Conservation (phyloP, 2,329 filamentous ascomycete species). For the Colletotrichum nymphaeae region DNA sequence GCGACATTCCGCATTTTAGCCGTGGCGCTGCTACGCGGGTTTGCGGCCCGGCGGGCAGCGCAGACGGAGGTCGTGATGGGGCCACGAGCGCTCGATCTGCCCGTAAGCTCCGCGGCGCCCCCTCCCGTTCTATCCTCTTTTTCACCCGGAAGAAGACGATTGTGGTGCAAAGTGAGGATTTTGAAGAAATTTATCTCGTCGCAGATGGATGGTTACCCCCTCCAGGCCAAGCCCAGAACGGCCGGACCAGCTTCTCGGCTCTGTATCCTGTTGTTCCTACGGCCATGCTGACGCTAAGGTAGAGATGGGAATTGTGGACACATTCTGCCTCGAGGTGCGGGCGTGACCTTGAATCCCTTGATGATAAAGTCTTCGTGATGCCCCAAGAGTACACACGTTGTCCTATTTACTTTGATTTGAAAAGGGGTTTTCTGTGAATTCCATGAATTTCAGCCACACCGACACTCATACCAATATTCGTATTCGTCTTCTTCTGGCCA, state of each 20-base stretch:
- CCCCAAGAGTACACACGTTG: slow-evolving; percentile 13
- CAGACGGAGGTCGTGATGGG: slow-evolving; percentile 6
- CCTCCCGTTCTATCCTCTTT: not conserved
- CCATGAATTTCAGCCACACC: not conserved
- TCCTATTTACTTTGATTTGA: slow-evolving; percentile 1
- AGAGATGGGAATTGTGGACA: slow-evolving; percentile 18
- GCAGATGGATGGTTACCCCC: not conserved
- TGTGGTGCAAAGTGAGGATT: slow-evolving; percentile 12
- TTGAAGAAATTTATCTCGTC: slow-evolving; percentile 21
- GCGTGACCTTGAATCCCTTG: not conserved
- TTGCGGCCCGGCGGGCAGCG: slow-evolving; percentile 31
- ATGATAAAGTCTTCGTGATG: slow-evolving; percentile 36
- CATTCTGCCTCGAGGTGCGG: not conserved
- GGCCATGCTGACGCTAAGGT: slow-evolving; percentile 11
- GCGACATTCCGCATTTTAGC: slow-evolving; percentile 27
- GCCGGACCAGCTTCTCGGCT: slow-evolving; percentile 10
- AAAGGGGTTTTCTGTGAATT: slow-evolving; percentile 2
- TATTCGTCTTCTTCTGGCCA: not conserved
- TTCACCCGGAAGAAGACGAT: slow-evolving; percentile 11
- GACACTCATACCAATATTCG: not conserved
- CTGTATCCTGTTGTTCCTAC: slow-evolving; percentile 3
- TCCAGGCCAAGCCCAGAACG: not conserved
- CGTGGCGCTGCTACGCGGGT: slow-evolving; percentile 29
- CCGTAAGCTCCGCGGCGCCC: slow-evolving; percentile 6
- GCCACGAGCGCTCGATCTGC: not conserved